Evolutionary conservation across 192 early-diverging fungal genomes (phyloP).

Genomic region (Ramicandelaber brevisporus): DNA sequence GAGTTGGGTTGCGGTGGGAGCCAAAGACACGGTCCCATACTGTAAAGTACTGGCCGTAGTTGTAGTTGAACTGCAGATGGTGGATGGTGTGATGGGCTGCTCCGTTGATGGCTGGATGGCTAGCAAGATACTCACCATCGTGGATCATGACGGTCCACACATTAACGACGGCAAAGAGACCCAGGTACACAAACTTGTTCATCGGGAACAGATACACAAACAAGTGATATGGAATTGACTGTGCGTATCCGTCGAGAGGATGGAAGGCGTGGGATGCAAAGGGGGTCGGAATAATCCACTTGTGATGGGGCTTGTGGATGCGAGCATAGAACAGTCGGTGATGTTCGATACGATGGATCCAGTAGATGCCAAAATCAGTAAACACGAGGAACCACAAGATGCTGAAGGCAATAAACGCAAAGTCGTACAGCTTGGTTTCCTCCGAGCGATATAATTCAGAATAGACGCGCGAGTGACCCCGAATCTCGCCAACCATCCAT

Average conservation of each 20-base stretch:
- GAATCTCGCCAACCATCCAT: slow-evolving; percentile 76
- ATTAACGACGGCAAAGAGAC: slow-evolving; percentile 66
- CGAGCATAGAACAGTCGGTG: slow-evolving; percentile 71
- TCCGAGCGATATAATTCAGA: no score
- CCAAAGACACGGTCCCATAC: slow-evolving; percentile 63
- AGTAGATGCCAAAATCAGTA: slow-evolving; percentile 89
- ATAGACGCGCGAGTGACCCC: slow-evolving; percentile 71
- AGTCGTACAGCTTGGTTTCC: slow-evolving; percentile 37
- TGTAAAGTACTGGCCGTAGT: slow-evolving; percentile 96
- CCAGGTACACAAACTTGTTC: slow-evolving; percentile 73
- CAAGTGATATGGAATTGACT: slow-evolving; percentile 88
- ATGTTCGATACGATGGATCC: slow-evolving; percentile 84
- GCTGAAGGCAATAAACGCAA: slow-evolving; percentile 39
- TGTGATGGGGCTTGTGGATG: slow-evolving; percentile 73
- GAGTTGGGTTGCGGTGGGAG: slow-evolving; percentile 37
- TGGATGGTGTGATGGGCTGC: slow-evolving; percentile 95
- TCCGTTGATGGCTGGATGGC: slow-evolving; percentile 46
- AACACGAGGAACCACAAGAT: slow-evolving; percentile 60
- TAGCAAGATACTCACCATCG: slow-evolving; percentile 62
- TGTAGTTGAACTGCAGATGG: slow-evolving; percentile 98
- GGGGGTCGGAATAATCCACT: slow-evolving; percentile 83
- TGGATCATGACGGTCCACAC: slow-evolving; percentile 96
- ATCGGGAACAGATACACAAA: slow-evolving; percentile 81
- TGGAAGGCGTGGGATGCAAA: slow-evolving; percentile 93
- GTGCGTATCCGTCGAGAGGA: slow-evolving; percentile 76